Base-by-base conservation (phyloP, 192 early-diverging fungal genomes). In the Umbelopsis sp. region DNA sequence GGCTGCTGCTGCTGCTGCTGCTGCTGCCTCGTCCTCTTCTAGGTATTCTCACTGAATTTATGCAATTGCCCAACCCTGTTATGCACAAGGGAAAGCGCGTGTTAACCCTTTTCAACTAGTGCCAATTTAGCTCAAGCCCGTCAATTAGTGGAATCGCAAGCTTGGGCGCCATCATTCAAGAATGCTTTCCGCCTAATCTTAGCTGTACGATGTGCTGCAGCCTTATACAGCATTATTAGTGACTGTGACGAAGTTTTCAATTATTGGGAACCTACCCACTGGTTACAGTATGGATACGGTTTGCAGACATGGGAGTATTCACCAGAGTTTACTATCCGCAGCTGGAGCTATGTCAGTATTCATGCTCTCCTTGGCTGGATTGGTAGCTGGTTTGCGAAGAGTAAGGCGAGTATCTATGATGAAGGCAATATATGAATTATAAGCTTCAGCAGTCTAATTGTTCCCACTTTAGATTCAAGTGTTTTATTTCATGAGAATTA, bases 251-350 rank as follows among this genome's bases (percentile, higher is more conserved):
- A 88, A 72, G 85, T 95, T 20, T 98, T 91, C 84, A 99, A 98
- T 84, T 99, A 95, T 82, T 98, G 94, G 95, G 97, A 99, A 76
- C 92, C 96, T 12, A 83, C 91, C 29, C 96, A 99, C 74, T 95
- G 94, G 70, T 76, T 97, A 26, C 87, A 91, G 34, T 88, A 93
- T 72, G 93, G 95, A 0, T 77, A 75, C 70, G 97, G 96, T 66
- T 85, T 94, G 54, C 93, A 97, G 79, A 98, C 97, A 11, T 99
- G 97, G 97, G 97, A 99, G 76, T 98, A 98, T 75, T 90, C 93
- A 3, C 93, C 95, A 16, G 74, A 91, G n/a, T 96, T 85, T 71
- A 88, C 92, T 10, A 91, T 99, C 49, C 86, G 96, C 36, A 96
- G 94, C 14, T 99, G 93, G 88, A 86, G 84, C 6, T 98, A 93